phyloP scores from a whole-genome alignment of 345 rosid species.

The Trapa bicornis region DNA sequence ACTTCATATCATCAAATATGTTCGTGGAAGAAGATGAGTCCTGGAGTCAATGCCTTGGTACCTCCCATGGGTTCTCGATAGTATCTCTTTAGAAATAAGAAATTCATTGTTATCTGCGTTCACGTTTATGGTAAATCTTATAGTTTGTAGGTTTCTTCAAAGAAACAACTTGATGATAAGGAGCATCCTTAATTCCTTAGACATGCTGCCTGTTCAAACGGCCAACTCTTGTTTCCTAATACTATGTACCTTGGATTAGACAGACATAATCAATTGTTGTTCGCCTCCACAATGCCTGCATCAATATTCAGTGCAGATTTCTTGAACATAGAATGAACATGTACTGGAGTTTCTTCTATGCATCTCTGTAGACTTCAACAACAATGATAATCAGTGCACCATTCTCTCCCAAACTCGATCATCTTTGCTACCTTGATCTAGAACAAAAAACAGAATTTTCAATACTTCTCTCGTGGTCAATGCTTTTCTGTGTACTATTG shows the following conservation, averaged over 20 bases:
- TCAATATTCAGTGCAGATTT: neutral
- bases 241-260: too few relatives aligned
- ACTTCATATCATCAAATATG: neutral
- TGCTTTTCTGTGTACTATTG: neutral
- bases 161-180: neutral
- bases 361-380: neutral
- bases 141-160: neutral
- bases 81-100: neutral
- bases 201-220: neutral
- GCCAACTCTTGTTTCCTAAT: neutral
- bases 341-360: neutral
- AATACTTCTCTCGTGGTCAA: neutral
- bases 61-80: neutral
- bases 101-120: neutral
- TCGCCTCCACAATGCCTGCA: neutral
- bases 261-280: too few relatives aligned
- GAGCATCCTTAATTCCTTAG: neutral
- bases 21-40: neutral
- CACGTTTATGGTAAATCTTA: neutral
- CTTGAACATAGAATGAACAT: neutral
- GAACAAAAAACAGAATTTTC: neutral
- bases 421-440: neutral
- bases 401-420: neutral
- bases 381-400: neutral
- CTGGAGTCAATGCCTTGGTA: neutral